phyloP scores from a whole-genome alignment of 345 rosid genomes.

The Brassica incana region DNA sequence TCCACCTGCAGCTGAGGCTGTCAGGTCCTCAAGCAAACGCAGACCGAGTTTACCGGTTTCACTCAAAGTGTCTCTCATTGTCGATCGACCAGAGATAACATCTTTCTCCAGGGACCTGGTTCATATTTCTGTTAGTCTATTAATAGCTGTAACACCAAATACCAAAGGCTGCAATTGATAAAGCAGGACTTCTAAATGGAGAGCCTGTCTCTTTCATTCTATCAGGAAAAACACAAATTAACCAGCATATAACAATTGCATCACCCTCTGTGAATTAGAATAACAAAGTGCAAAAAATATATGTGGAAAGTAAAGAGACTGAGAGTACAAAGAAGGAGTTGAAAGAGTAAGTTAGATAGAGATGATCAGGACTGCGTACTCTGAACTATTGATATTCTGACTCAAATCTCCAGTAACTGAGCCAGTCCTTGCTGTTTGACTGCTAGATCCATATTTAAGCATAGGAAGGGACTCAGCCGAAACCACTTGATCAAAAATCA shows the following conservation, averaged over 20 bases:
- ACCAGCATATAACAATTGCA: conserved; percentile 3
- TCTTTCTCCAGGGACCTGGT: conserved; percentile 68
- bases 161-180: conserved; percentile 13
- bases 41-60: conserved; percentile 83
- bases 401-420: conserved; percentile 81
- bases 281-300: background rate
- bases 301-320: background rate
- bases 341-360: conserved; percentile 11
- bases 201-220: conserved; percentile 18
- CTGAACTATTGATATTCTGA: conserved; percentile 71
- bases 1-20: conserved; percentile 99
- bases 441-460: conserved; percentile 66
- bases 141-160: conserved; percentile 23
- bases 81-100: conserved; percentile 46
- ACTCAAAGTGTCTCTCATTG: conserved; percentile 58
- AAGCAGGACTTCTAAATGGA: conserved; percentile 7
- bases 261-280: background rate
- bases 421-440: conserved; percentile 65
- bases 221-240: conserved; percentile 23
- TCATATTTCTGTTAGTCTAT: conserved; percentile 32
- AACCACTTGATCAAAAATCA: conserved; percentile 88
- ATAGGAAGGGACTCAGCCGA: conserved; percentile 79
- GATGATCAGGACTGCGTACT: conserved; percentile 49
- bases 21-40: conserved; percentile 97
- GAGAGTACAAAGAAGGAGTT: background rate